Evolutionary conservation across 1,284 basidiomycete species (phyloP), one percentile per base, ranked within the genome.

Genomic region (Athelia sp.): DNA sequence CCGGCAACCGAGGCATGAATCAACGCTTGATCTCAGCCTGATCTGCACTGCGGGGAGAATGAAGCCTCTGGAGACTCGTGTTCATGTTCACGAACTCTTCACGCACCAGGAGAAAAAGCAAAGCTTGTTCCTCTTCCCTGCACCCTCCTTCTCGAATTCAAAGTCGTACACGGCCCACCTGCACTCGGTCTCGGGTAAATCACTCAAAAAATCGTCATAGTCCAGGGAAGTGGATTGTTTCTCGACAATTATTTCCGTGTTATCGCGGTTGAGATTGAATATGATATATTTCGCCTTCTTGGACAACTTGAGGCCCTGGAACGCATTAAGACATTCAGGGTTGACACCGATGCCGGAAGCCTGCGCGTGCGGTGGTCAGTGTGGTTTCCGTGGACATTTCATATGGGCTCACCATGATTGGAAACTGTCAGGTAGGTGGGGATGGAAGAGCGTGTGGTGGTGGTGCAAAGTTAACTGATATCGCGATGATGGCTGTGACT

Each of bases 141-240:
- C 91, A 17, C 76, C 90, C 55, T 83, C 84, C 67, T 81, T 81
- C 73, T 90, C 81, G 64, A 78, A 98, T 64, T 92, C 85, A 55
- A 96, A 88, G 70, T 98, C 95, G 69, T 94, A 98, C 43, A 98
- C 81, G 26, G 89, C 95, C 83, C 88, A 99, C 69, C 89, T 76
- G 66, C 89, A 93, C 61, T 91, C 82, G 18, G 60, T 58, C 63
- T 84, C 79, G 1, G 94, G 93, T 44, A 99, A 76, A 61, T 89
- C 81, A 1, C 49, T 64, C 51, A 94, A 48, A 67, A 99, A 98
- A 1, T 79, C 74, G 2, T 95, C 89, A 69, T 93, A 98, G 51
- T 82, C 56, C 0, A 34, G 3, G 0, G 58, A 61, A 0, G 54
- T 51, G 14, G 76, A 76, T 13, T 57, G 75, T 73, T 91, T 88